phyloP scores from a whole-genome alignment of 331 rosid species.

The Spiraea crenata region DNA sequence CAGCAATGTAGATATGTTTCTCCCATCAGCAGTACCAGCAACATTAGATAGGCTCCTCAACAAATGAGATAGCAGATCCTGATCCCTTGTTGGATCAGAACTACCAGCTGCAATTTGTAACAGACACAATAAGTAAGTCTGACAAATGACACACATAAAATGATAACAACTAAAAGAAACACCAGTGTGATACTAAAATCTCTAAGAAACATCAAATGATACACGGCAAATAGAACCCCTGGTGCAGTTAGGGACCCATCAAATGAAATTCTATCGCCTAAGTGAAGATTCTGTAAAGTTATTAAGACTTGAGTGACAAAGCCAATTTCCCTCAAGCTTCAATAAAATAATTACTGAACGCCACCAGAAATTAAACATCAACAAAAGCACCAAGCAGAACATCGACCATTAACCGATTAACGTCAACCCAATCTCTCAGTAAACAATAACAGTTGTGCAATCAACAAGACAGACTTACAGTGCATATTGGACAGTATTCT shows the following conservation, averaged over 20 bases:
- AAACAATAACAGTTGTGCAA: conserved; percentile 4
- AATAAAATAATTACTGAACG: neutral
- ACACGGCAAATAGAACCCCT: conserved; percentile 6
- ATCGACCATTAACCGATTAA: neutral
- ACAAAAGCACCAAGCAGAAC: neutral
- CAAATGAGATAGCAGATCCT: conserved; percentile 69
- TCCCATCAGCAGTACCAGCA: conserved; percentile 52
- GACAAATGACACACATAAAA: neutral
- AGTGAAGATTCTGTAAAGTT: neutral
- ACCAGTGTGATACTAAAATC: neutral
- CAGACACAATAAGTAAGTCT: conserved; percentile 37
- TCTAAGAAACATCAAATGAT: no score
- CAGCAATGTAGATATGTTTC: conserved; percentile 50
- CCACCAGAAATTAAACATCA: neutral
- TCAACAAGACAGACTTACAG: conserved; percentile 45
- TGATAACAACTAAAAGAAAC: conserved; percentile 11
- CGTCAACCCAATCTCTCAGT: neutral
- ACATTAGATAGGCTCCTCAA: conserved; percentile 59
- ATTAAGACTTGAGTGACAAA: neutral
- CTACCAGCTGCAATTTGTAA: conserved; percentile 62
- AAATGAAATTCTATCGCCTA: neutral
- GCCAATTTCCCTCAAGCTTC: neutral
- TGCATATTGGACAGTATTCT: conserved; percentile 75
- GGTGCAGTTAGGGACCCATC: neutral
- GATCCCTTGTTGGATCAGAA: conserved; percentile 59